A percentile compares a stretch with the other conserved stretches of the same genome.
phyloP scores from a whole-genome alignment of 228 moss, liverwort and hornwort species.

The Sphagnum fallax region DNA sequence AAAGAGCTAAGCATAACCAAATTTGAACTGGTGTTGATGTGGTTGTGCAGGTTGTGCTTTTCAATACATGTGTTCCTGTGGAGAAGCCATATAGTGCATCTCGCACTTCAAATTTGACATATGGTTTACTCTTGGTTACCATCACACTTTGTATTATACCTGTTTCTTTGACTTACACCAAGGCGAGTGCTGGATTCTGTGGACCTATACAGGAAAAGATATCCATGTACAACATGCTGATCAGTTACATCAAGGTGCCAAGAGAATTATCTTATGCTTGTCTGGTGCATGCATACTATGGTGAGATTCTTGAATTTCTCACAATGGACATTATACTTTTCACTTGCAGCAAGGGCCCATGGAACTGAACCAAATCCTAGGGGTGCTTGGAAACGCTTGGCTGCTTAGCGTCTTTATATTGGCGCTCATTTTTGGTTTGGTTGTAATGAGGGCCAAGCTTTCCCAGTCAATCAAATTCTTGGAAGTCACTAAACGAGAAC shows the following conservation, averaged over 20 bases:
- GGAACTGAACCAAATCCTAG: slow-evolving; percentile 19
- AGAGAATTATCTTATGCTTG: not conserved
- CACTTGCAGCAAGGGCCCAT: slow-evolving; percentile 47
- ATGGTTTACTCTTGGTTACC: slow-evolving; percentile 66
- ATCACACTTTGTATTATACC: slow-evolving; percentile 67
- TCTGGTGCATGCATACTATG: not conserved
- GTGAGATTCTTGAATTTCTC: not conserved
- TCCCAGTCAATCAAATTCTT: slow-evolving; percentile 46
- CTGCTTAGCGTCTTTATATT: slow-evolving; percentile 44
- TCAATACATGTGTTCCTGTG: slow-evolving; percentile 65
- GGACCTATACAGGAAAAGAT: slow-evolving; percentile 57
- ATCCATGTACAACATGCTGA: slow-evolving; percentile 63
- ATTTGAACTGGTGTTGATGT: not conserved
- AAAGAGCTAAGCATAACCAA: not conserved
- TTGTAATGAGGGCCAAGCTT: slow-evolving; percentile 56
- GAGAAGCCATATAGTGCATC: slow-evolving; percentile 88
- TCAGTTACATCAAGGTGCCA: slow-evolving; percentile 50
- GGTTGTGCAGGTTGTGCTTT: slow-evolving; percentile 34
- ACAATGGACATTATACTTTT: not conserved
- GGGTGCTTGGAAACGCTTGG: slow-evolving; percentile 52
- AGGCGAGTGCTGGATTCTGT: slow-evolving; percentile 61
- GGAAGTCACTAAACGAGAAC: slow-evolving; percentile 56
- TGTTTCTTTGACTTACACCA: slow-evolving; percentile 37
- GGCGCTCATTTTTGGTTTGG: slow-evolving; percentile 27
- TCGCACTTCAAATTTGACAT: slow-evolving; percentile 60